phyloP scores from a whole-genome alignment of 257 asterid genomes.

The Plantago ovata region DNA sequence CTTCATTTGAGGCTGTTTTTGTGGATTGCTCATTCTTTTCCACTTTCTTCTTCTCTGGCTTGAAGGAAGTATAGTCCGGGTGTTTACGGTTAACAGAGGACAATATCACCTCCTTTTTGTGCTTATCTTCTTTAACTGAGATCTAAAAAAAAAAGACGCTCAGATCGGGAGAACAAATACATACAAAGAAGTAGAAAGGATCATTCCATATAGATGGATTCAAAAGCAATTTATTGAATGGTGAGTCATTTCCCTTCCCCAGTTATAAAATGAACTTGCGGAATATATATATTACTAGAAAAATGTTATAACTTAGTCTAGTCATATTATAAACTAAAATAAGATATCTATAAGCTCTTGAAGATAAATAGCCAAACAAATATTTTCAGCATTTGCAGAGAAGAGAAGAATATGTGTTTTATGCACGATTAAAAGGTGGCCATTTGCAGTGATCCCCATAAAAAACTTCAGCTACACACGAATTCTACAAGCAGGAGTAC shows the following conservation, averaged over 20 bases:
- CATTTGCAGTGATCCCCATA: too few species aligned
- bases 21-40: constrained; percentile 49
- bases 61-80: constrained; percentile 69
- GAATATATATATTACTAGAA: too few species aligned
- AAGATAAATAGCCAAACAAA: neutral
- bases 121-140: constrained; percentile 84
- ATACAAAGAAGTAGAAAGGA: neutral
- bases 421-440: neutral
- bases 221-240: too few species aligned
- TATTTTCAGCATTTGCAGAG: neutral
- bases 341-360: neutral
- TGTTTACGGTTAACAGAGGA: constrained; percentile 69
- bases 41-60: constrained; percentile 73
- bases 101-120: constrained; percentile 69
- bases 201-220: too few species aligned
- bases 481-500: too few species aligned
- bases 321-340: too few species aligned
- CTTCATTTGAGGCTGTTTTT: constrained; percentile 37
- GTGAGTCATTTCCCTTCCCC: too few species aligned
- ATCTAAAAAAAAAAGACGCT: constrained; percentile 41
- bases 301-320: too few species aligned
- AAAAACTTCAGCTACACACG: too few species aligned
- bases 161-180: constrained; percentile 15
- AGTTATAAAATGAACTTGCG: too few species aligned
- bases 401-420: neutral